Evolutionary conservation across 768 basidiomycete genomes (phyloP).

Genomic region (Suillus variegatus): DNA sequence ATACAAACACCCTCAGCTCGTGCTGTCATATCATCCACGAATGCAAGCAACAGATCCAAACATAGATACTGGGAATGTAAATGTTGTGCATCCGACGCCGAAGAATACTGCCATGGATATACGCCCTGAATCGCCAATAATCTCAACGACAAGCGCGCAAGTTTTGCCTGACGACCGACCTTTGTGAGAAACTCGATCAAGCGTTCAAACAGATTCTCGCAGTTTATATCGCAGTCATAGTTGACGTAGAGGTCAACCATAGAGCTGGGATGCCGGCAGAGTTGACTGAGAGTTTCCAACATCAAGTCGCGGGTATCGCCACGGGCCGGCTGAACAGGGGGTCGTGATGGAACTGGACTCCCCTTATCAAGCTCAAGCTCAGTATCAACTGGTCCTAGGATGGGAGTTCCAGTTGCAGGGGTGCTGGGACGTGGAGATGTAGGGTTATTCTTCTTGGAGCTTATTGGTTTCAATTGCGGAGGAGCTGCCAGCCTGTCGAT

Average conservation of each 20-base stretch:
- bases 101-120: constrained; percentile 65
- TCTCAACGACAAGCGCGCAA: constrained; percentile 3
- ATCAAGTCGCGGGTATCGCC: constrained; percentile 89
- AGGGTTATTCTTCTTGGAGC: constrained; percentile 36
- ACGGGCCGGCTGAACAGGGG: constrained; percentile 72
- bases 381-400: constrained; percentile 37
- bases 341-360: constrained; percentile 50
- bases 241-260: constrained; percentile 96
- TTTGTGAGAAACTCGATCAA: constrained; percentile 86
- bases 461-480: constrained; percentile 26
- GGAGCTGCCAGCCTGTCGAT: constrained; percentile 85
- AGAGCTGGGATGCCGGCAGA: constrained; percentile 83
- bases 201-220: constrained; percentile 93
- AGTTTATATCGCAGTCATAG: constrained; percentile 96
- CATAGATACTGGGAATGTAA: constrained; percentile 84
- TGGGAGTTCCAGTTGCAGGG: constrained; percentile 46
- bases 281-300: constrained; percentile 81
- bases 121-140: constrained; percentile 58
- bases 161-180: constrained; percentile 42
- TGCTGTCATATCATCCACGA: constrained; percentile 85
- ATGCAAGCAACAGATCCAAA: constrained; percentile 82
- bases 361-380: constrained; percentile 50
- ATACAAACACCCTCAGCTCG: constrained; percentile 53
- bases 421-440: constrained; percentile 57
- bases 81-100: constrained; percentile 61